A percentile compares a stretch with the other conserved stretches of the same genome.
These are phyloP conservation scores for Populus ilicifolia DNA, from an alignment of 345 rosid genomes.

Conservation along the genomic window DNA sequence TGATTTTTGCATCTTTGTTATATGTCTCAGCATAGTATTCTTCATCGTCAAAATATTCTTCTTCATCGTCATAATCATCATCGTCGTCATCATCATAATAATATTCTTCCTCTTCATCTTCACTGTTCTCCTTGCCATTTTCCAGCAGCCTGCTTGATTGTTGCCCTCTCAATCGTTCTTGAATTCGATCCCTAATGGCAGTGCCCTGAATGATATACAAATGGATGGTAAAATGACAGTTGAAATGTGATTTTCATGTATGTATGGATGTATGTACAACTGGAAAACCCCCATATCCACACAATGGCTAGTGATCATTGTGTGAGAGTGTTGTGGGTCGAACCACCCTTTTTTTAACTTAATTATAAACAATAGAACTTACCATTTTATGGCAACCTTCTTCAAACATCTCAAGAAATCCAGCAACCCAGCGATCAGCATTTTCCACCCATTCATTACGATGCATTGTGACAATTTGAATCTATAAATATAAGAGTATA, in stretches of 20 bases:
- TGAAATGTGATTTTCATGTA: neutral
- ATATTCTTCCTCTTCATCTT: conserved; percentile 29
- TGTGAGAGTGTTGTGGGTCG: neutral
- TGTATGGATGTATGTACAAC: neutral
- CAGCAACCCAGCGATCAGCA: conserved; percentile 98
- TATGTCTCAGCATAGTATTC: conserved; percentile 40
- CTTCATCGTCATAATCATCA: conserved; percentile 2
- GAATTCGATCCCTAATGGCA: conserved; percentile 79
- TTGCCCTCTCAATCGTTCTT: conserved; percentile 65
- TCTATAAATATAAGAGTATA: conserved; percentile 13
- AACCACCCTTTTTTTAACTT: too few relatives aligned
- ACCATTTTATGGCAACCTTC: conserved; percentile 99
- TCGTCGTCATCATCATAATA: conserved; percentile 12
- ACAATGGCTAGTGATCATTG: neutral
- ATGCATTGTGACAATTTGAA: conserved; percentile 73
- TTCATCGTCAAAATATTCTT: conserved; percentile 26
- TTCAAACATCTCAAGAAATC: conserved; percentile 96
- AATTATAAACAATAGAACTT: conserved; percentile 4
- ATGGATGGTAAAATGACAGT: neutral
- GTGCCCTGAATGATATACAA: conserved; percentile 51
- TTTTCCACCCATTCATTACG: conserved; percentile 96
- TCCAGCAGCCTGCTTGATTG: conserved; percentile 27
- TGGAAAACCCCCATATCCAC: neutral
- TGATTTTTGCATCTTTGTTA: conserved; percentile 15
- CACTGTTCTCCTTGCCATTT: conserved; percentile 28